phyloP scores from a whole-genome alignment of 148 eudicot species.

The Fagopyrum homotropicum region DNA sequence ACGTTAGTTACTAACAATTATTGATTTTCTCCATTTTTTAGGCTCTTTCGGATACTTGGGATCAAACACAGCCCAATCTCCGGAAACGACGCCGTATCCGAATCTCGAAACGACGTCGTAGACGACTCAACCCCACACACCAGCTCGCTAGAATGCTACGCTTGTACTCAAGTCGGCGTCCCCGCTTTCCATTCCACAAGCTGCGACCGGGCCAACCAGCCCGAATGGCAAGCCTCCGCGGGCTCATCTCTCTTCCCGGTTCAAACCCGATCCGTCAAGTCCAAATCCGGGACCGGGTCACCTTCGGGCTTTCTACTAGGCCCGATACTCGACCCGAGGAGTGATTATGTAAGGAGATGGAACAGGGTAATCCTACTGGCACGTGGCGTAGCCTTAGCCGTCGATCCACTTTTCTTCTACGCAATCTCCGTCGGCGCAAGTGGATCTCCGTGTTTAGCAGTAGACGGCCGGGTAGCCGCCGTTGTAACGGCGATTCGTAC shows the following conservation, averaged over 20 bases:
- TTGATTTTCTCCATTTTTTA: neutral
- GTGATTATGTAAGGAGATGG: conserved; percentile 59
- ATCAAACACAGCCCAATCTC: neutral
- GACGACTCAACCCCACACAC: conserved; percentile 17
- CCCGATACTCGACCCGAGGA: conserved; percentile 62
- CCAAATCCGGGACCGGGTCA: neutral
- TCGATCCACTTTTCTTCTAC: conserved; percentile 89
- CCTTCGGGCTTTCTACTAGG: conserved; percentile 11
- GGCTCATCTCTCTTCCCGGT: conserved; percentile 74
- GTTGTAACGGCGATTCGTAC: conserved; percentile 56
- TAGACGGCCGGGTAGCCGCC: conserved; percentile 66
- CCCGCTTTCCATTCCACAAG: conserved; percentile 92
- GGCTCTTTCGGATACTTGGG: neutral
- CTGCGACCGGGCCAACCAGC: conserved; percentile 69
- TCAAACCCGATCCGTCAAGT: conserved; percentile 16
- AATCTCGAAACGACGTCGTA: conserved; percentile 3
- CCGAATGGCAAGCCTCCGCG: conserved; percentile 85
- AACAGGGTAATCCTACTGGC: conserved; percentile 61
- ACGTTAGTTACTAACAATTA: too few species aligned
- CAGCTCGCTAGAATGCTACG: conserved; percentile 59
- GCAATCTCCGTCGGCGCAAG: conserved; percentile 58
- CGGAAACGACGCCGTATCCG: neutral
- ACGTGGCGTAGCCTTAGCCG: conserved; percentile 74
- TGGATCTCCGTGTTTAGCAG: conserved; percentile 63
- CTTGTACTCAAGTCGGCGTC: conserved; percentile 80